phyloP scores from a whole-genome alignment of 257 asterid genomes.

The Catharanthus roseus region DNA sequence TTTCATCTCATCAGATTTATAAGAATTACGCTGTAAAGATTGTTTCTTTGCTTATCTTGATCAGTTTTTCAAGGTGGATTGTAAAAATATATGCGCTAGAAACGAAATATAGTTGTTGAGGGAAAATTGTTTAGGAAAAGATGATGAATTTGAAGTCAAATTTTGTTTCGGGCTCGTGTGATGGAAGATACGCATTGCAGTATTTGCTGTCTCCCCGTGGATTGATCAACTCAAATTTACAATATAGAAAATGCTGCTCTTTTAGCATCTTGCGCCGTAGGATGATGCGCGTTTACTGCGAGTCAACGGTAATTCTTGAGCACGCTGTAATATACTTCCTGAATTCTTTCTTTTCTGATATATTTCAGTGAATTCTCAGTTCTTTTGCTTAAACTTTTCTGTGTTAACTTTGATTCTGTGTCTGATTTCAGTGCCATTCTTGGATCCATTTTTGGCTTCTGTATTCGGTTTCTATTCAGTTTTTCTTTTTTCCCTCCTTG shows the following conservation, averaged over 20 bases:
- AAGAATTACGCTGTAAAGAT: neutral
- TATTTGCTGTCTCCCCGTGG: slow-evolving; percentile 13
- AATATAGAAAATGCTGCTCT: slow-evolving; percentile 15
- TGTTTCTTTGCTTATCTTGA: too few species aligned
- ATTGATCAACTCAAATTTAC: slow-evolving; percentile 23
- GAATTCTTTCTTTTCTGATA: slow-evolving; percentile 2
- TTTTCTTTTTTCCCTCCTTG: too few species aligned
- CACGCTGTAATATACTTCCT: neutral
- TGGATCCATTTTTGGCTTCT: neutral
- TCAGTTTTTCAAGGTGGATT: neutral
- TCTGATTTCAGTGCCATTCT: neutral
- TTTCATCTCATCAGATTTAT: neutral
- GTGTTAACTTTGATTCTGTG: neutral
- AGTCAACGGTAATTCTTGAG: slow-evolving; percentile 34
- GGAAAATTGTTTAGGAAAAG: neutral
- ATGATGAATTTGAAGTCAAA: slow-evolving; percentile 32
- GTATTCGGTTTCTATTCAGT: neutral
- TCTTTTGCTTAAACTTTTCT: neutral
- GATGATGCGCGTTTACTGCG: slow-evolving; percentile 41
- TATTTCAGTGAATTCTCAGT: neutral
- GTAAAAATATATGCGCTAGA: neutral
- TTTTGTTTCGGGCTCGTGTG: slow-evolving; percentile 21
- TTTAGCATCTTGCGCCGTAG: slow-evolving; percentile 17
- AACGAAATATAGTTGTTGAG: neutral
- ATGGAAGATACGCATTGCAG: slow-evolving; percentile 23